phyloP scores from a whole-genome alignment of 108 stramenopile genomes.

The Cyclotella baltica region DNA sequence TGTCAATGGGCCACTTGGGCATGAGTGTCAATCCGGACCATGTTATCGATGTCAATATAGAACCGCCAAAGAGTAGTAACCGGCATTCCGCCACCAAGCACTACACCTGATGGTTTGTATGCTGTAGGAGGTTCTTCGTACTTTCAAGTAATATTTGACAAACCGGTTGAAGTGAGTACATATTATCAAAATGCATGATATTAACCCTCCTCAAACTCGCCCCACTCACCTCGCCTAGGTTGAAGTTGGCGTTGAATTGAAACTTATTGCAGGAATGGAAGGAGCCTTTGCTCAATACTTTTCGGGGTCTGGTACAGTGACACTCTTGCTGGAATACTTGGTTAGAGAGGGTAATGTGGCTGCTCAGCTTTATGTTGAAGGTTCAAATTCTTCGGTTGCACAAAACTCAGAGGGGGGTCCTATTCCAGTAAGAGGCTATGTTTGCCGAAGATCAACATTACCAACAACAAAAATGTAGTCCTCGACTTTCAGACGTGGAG shows the following conservation, averaged over 20 bases:
- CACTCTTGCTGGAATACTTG: constrained; percentile 29
- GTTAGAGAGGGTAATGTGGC: constrained; percentile 30
- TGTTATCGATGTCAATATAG: constrained; percentile 36
- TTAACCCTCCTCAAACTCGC: too few relatives aligned
- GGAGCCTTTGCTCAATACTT: constrained; percentile 34
- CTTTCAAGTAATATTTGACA: constrained; percentile 54
- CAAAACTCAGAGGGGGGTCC: constrained; percentile 48
- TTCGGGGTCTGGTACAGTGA: constrained; percentile 38
- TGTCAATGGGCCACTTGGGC: constrained; percentile 27
- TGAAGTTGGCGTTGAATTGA: constrained; percentile 38
- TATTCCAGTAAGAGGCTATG: constrained; percentile 24
- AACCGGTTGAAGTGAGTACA: constrained; percentile 15
- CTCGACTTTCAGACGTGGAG: too few relatives aligned
- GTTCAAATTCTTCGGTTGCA: constrained; percentile 21
- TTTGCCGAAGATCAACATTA: constrained; percentile 29
- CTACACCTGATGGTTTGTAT: constrained; percentile 42
- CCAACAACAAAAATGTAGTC: constrained; percentile 46
- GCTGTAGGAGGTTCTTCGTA: constrained; percentile 49
- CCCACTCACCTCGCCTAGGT: constrained; percentile 17
- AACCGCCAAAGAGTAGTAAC: constrained; percentile 35
- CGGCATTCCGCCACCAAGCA: constrained; percentile 32
- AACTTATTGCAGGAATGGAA: constrained; percentile 12
- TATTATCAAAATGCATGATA: too few relatives aligned
- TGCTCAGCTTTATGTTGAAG: constrained; percentile 23
- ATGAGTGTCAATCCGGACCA: constrained; percentile 18